phyloP scores from a whole-genome alignment of 441 rosid species.

The Pelargonium australe region DNA sequence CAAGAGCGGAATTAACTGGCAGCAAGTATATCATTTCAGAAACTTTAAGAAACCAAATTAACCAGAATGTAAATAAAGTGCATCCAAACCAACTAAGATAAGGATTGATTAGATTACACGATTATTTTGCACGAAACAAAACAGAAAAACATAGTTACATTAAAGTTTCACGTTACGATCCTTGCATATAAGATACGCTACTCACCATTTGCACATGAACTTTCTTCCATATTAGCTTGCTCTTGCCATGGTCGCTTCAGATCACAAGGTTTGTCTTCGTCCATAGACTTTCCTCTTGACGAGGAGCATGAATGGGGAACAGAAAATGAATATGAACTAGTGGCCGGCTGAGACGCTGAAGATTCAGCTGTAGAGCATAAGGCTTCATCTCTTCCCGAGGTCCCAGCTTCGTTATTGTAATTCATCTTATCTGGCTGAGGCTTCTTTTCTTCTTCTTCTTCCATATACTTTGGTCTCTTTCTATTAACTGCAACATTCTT shows the following conservation, averaged over 20 bases:
- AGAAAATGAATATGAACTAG: conserved; percentile 39
- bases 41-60: too few relatives aligned
- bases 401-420: conserved; percentile 21
- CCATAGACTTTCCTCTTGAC: conserved; percentile 37
- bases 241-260: conserved; percentile 34
- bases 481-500: conserved; percentile 27
- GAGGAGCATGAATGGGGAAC: conserved; percentile 51
- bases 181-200: not conserved
- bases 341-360: conserved; percentile 40
- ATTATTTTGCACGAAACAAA: not conserved
- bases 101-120: not conserved
- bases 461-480: conserved; percentile 38
- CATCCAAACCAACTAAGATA: not conserved
- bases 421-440: conserved; percentile 20
- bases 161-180: not conserved
- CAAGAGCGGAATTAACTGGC: too few relatives aligned
- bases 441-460: conserved; percentile 26
- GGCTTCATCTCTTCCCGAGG: conserved; percentile 40
- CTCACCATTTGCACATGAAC: conserved; percentile 38
- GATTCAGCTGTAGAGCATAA: conserved; percentile 70
- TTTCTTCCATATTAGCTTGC: conserved; percentile 29
- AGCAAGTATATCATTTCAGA: too few relatives aligned
- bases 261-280: conserved; percentile 41
- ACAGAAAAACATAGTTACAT: not conserved
- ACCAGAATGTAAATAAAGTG: too few relatives aligned